A percentile compares a stretch with the other conserved stretches of the same genome.
phyloP scores from a whole-genome alignment of 768 basidiomycete genomes.

The Leccinum olivaceopallidum region DNA sequence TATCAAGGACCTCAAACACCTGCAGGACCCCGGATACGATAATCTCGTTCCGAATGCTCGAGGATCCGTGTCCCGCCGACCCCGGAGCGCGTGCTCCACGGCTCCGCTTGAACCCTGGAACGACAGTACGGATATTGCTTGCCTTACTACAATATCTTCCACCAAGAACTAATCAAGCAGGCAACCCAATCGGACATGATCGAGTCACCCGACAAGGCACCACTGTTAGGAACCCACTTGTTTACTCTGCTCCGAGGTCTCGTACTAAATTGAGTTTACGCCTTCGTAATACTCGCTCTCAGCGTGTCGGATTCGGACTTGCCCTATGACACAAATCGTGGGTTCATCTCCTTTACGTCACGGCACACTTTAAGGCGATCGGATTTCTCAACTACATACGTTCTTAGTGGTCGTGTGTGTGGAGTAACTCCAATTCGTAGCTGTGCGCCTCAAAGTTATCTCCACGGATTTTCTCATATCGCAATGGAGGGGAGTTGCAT shows the following conservation, averaged over 20 bases:
- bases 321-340: not conserved
- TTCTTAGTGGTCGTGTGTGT: not conserved
- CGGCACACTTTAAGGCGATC: not conserved
- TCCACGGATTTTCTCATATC: conserved; percentile 7
- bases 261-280: not conserved
- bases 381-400: not conserved
- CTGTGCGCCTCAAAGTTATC: not conserved
- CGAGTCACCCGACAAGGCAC: not conserved
- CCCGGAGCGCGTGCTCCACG: conserved; percentile 1
- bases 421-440: not conserved
- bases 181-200: not conserved
- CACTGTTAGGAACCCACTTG: not conserved
- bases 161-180: not conserved
- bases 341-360: not conserved
- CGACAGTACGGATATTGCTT: not conserved
- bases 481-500: not conserved
- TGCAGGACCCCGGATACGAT: not conserved
- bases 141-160: not conserved
- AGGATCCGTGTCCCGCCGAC: not conserved
- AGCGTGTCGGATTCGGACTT: not conserved
- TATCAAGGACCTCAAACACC: conserved; percentile 11
- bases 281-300: not conserved
- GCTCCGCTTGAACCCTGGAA: not conserved
- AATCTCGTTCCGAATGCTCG: too few relatives aligned
- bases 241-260: not conserved